Base-by-base conservation (phyloP, 1,139 yeast species). In the Lodderomyces parapsilosis region DNA sequence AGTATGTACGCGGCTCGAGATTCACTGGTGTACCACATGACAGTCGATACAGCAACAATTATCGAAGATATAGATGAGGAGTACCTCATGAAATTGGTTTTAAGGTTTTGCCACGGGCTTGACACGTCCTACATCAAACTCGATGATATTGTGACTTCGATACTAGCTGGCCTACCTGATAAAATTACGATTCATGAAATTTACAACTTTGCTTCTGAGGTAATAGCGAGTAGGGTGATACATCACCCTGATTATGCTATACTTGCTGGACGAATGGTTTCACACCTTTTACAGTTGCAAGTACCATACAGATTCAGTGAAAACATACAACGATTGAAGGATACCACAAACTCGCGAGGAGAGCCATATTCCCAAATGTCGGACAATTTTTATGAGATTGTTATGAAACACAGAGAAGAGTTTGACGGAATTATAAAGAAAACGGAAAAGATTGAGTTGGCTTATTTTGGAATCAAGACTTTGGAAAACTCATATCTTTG, bases 381-480 rank as follows among this genome's bases (percentile, higher is more conserved):
- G 2, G 47, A 61, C n/a, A 47, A 50, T 36, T 56, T 73, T 18
- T 61, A 56, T 49, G 57, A 66, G 4, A 50, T 58, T 2, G 76
- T 72, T 1, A 47, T 45, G 49, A 50, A 59, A 4, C 54, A 78
- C 52, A 54, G 47, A n/a, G 60, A 59, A 2, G 53, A 50, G 37
- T 59, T 77, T 30, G 67, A 78, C 54, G 43, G 55, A 4, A 62
- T 75, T 9, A 62, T 78, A 4, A 62, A 56, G 11, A 53, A 55
- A 11, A 54, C 58, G 14, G 56, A 80, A 37, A 82, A 78, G 53
- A 65, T 61, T 41, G 65, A 59, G 31, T 54, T 75, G 40, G 61
- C 74, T 34, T 78, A 74, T 57, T 78, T 78, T 58, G 83, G 82
- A 1, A 65, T 76, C 54, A 75, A 73, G 55, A 78, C 84, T 0